A percentile compares a stretch with the other conserved stretches of the same genome.
These are phyloP conservation scores for Didymellaceae sp. DNA, from an alignment of 2,329 filamentous ascomycete genomes.

Conservation along the genomic window DNA sequence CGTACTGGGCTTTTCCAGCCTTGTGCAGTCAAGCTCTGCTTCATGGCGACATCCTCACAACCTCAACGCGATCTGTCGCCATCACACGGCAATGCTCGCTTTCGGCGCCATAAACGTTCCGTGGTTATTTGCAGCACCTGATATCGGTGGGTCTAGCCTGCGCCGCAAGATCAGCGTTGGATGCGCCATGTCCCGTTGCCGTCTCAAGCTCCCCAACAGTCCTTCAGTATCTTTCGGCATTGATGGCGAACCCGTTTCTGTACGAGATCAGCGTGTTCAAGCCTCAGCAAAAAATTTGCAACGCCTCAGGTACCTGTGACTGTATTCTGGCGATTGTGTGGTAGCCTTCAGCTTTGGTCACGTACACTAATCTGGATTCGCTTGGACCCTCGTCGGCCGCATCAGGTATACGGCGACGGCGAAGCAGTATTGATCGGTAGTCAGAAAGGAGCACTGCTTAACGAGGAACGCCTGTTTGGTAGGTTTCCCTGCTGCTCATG, in stretches of 20 bases:
- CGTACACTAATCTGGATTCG: constrained; percentile 28
- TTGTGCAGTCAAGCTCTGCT: constrained; percentile 22
- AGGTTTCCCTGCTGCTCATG: constrained; percentile 18
- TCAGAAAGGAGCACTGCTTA: constrained; percentile 15
- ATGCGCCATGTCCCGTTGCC: constrained; percentile 27
- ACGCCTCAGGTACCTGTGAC: constrained; percentile 19
- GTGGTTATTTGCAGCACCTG: constrained; percentile 19
- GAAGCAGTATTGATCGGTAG: constrained; percentile 35
- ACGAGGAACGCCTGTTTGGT: constrained; percentile 36
- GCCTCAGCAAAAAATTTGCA: constrained; percentile 20
- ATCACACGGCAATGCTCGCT: constrained; percentile 18
- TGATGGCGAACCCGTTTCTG: constrained; percentile 9
- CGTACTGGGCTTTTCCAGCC: constrained; percentile 19
- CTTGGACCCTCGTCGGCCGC: constrained; percentile 29
- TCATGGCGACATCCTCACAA: constrained; percentile 18
- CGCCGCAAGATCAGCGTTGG: constrained; percentile 24
- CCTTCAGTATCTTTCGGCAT: not conserved
- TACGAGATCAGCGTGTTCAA: constrained; percentile 22
- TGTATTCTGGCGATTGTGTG: constrained; percentile 22
- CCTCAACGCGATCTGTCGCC: constrained; percentile 29
- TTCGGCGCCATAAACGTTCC: constrained; percentile 13
- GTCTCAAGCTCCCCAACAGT: constrained; percentile 13
- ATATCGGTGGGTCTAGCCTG: constrained; percentile 20
- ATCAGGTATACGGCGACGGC: constrained; percentile 24
- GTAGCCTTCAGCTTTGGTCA: constrained; percentile 31